Evolutionary conservation across 2,329 filamentous ascomycete species (phyloP).

Genomic region (Daldinia eschscholtzii): DNA sequence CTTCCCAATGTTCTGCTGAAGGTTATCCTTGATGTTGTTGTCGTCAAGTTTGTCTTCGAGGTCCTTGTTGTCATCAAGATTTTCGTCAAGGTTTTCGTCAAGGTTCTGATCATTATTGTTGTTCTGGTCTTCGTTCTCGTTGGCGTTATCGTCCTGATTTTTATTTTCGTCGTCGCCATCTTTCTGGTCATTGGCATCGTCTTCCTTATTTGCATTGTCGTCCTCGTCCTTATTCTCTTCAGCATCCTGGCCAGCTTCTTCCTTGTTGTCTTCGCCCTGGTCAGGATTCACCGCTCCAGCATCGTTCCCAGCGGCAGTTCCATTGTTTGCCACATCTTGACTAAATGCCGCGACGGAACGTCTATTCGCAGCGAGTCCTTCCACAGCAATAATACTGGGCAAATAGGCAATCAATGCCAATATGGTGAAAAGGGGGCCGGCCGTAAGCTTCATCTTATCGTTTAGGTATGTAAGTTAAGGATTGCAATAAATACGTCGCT

Average conservation of each 20-base stretch:
- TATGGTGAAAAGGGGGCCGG: conserved; percentile 44
- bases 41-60: conserved; percentile 31
- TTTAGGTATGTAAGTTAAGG: conserved; percentile 5
- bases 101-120: conserved; percentile 3
- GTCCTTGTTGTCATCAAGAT: conserved; percentile 24
- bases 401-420: conserved; percentile 48
- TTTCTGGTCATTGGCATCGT: conserved; percentile 21
- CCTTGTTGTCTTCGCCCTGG: conserved; percentile 26
- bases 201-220: conserved; percentile 22
- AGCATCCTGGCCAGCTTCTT: conserved; percentile 2
- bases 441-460: conserved; percentile 47
- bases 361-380: conserved; percentile 22
- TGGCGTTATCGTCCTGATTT: conserved; percentile 28
- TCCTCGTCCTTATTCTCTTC: conserved; percentile 4
- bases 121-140: conserved; percentile 27
- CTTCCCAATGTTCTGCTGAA: conserved; percentile 38
- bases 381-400: conserved; percentile 37
- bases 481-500: conserved; percentile 39
- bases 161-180: conserved; percentile 24
- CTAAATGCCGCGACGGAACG: conserved; percentile 26
- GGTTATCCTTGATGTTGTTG: conserved; percentile 34
- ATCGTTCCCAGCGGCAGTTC: conserved; percentile 36
- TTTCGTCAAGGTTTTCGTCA: neutral
- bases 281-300: conserved; percentile 32
- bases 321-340: conserved; percentile 34